Evolutionary conservation across 2,329 filamentous ascomycete species (phyloP), one percentile per base, ranked within the genome.

Genomic region (Trichoderma semiorbis): DNA sequence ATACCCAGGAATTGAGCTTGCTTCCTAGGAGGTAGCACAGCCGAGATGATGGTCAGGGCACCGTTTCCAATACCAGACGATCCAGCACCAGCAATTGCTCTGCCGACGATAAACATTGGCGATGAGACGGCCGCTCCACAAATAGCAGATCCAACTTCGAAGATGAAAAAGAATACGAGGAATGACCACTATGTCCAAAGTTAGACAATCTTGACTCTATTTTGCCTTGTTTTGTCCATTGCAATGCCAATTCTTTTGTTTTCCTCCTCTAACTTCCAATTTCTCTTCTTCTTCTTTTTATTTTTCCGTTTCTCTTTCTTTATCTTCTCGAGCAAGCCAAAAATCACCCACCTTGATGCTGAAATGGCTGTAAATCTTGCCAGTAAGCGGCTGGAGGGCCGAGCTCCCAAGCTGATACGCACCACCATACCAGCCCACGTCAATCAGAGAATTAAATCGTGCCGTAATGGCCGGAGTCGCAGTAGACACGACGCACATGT

Each of bases 31-130:
- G 80, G 78, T 3, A 78, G 75, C 2, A 77, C 76, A 53, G 75
- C 75, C 7, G 76, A 78, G 43, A 83, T 75, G 10, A 82, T 79
- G 11, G 79, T 80, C 36, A 81, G 71, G 6, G 77, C 77, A 39
- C 80, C 80, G 60, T 80, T 81, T 26, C 82, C 81, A 5, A 87
- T 77, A 1, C 82, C 86, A 11, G 85, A 81, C 5, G 79, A 79
- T 1, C 86, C 86, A 3, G 82, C 77, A 0, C 86, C 86, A 0
- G 85, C 83, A 6, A 88, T 75, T 0, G 84, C 85, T 30, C 86
- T 80, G 1, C 86, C 86, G 7, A 86, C 76, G 69, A 88, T 88
- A 58, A 88, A 79, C 79, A 84, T 83, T 1, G 77, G 77, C 0
- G 83, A 84, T n/a, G 79, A 84, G 0, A 76, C 80, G 0, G 85